Conservation (phyloP, 352 stramenopile species). For the Phytophthora crassamura region DNA sequence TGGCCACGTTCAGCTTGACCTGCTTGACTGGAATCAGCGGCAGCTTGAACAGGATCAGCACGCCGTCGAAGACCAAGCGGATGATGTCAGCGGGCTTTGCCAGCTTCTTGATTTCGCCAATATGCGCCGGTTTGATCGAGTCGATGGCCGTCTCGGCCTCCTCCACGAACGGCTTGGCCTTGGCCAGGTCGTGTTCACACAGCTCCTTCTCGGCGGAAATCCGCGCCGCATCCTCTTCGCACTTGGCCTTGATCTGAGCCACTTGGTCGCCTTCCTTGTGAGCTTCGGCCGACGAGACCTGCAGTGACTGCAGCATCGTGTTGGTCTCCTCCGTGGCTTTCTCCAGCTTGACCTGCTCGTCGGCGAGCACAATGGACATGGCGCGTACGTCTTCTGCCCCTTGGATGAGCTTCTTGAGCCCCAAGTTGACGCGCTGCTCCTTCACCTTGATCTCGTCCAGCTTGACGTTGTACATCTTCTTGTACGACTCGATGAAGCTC, state of each 20-base stretch:
- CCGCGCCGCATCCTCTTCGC: conserved; percentile 94
- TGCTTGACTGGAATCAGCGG: conserved; percentile 92
- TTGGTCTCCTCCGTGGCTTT: conserved; percentile 97
- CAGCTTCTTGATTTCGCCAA: conserved; percentile 99
- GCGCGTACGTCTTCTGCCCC: conserved; percentile 96
- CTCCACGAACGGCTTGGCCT: conserved; percentile 98
- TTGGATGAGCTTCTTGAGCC: conserved; percentile 98
- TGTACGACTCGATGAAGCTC: conserved; percentile 98
- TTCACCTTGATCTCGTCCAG: conserved; percentile 97
- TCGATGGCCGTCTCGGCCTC: conserved; percentile 98
- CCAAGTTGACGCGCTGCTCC: conserved; percentile 96
- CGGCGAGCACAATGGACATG: conserved; percentile 97
- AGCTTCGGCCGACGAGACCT: conserved; percentile 95
- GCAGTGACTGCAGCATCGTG: conserved; percentile 96
- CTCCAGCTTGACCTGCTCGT: conserved; percentile 97
- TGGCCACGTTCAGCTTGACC: conserved; percentile 96
- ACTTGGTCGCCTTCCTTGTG: conserved; percentile 98
- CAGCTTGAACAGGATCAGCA: conserved; percentile 97
- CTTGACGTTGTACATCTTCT: conserved; percentile 96
- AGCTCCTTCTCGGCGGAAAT: conserved; percentile 96
- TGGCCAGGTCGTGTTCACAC: conserved; percentile 96
- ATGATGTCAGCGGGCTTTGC: conserved; percentile 99
- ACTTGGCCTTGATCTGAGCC: conserved; percentile 96
- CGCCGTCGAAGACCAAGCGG: conserved; percentile 97
- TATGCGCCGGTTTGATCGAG: conserved; percentile 97